phyloP scores from a whole-genome alignment of 495 filamentous ascomycete genomes.

The Chaetomium tenue region DNA sequence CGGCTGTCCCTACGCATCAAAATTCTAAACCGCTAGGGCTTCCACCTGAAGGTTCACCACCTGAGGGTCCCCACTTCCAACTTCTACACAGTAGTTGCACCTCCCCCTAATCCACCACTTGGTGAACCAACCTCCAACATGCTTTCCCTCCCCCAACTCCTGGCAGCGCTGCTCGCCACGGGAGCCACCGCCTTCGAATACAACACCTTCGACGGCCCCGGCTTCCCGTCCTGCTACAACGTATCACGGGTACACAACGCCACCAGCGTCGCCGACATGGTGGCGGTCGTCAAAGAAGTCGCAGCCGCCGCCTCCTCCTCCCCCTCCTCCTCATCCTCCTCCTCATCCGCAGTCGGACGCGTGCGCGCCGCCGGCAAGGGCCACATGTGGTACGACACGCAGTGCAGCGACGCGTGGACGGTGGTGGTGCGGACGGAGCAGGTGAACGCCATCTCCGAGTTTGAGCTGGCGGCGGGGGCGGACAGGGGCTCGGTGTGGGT shows the following conservation, averaged over 20 bases:
- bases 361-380: slow-evolving; percentile 50
- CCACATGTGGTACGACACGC: slow-evolving; percentile 54
- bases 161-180: slow-evolving; percentile 15
- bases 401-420: slow-evolving; percentile 47
- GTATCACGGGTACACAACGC: slow-evolving; percentile 45
- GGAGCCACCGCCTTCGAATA: slow-evolving; percentile 36
- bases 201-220: slow-evolving; percentile 52
- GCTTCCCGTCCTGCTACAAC: slow-evolving; percentile 47
- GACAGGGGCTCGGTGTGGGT: slow-evolving; percentile 45
- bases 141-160: slow-evolving; percentile 2
- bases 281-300: slow-evolving; percentile 36
- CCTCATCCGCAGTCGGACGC: slow-evolving; percentile 24
- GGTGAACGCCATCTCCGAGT: slow-evolving; percentile 43
- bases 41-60: too few species aligned
- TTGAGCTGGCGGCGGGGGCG: slow-evolving; percentile 37
- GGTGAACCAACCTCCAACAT: not conserved
- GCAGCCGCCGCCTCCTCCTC: not conserved
- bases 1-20: not conserved
- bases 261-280: slow-evolving; percentile 46
- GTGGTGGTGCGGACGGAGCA: slow-evolving; percentile 49
- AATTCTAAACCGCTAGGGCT: too few species aligned
- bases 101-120: not conserved
- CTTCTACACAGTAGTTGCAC: too few species aligned
- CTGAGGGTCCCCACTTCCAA: too few species aligned
- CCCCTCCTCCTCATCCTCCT: too few species aligned